Evolutionary conservation across 2,329 filamentous ascomycete species (phyloP), one percentile per base, ranked within the genome.

Genomic region (Phaeosphaeriaceae sp.): DNA sequence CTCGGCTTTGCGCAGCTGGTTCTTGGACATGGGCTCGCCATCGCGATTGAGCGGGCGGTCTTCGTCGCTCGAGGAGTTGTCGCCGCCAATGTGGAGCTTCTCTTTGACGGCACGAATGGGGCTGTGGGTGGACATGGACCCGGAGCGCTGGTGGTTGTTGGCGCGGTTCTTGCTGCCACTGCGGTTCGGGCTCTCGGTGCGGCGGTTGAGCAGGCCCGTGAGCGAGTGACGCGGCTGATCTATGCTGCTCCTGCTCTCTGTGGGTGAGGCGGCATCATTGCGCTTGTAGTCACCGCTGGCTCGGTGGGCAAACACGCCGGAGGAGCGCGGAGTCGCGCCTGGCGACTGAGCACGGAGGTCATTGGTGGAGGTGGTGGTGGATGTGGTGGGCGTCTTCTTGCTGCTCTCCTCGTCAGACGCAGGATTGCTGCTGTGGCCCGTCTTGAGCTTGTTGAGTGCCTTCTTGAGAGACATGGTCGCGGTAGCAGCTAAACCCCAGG

Each of bases 1-100:
- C 67, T 83, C 80, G 59, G 81, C 77, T 74, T 84, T 84, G 53
- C 81, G 80, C 63, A 78, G 71, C 72, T 84, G 82, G 61, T 82
- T 82, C 58, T 77, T 78, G 61, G 81, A 83, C 77, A 83, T 79
- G 49, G 77, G 77, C 70, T 84, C 81, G 54, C 81, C 82, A 23
- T 83, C 80, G 48, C 81, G 76, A 71, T 84, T 84, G 63, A 84
- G 74, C 19, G 81, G 81, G 9, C 61, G 48, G 47, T 76, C 72
- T 32, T 67, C 66, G 10, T 77, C 75, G 59, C 71, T 74, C 23
- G 72, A 75, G 22, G 73, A 73, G 59, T 67, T 66, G 30, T 68
- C 66, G 40, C 68, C 65, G 32, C 69, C 74, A 53, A 80, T 67
- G 61, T 77, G 75, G 30, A 80, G 71, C 68, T 78, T 79, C 66